Percentiles rank a stretch among this genome's conserved stretches.
These are phyloP conservation scores for Fistulifera solaris DNA, from an alignment of 108 stramenopile species.

Conservation along the genomic window DNA sequence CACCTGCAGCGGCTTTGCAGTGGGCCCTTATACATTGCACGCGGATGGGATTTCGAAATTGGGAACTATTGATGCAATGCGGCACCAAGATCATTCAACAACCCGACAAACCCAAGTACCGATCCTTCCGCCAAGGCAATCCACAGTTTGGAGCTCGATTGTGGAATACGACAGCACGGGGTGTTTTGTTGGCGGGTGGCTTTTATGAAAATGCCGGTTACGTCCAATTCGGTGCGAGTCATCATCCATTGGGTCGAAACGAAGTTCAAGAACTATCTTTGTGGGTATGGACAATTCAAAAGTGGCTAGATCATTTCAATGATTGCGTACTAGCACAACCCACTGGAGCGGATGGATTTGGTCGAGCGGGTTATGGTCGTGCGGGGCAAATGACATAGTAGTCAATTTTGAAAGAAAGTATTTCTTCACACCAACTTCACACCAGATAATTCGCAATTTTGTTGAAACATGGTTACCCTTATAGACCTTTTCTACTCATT, in stretches of 20 bases:
- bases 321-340: conserved; percentile 18
- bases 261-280: conserved; percentile 42
- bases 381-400: conserved; percentile 20
- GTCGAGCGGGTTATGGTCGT: conserved; percentile 39
- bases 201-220: conserved; percentile 47
- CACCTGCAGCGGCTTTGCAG: conserved; percentile 21
- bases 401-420: background rate
- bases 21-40: conserved; percentile 52
- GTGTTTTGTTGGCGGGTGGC: conserved; percentile 44
- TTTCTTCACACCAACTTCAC: too few relatives aligned
- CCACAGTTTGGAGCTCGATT: conserved; percentile 26
- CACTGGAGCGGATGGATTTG: conserved; percentile 54
- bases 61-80: conserved; percentile 37
- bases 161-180: conserved; percentile 55
- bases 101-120: conserved; percentile 46
- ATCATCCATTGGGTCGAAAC: conserved; percentile 17
- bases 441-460: too few relatives aligned
- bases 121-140: conserved; percentile 44
- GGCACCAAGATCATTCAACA: conserved; percentile 42
- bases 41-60: conserved; percentile 21
- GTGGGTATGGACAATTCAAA: conserved; percentile 20
- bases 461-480: too few relatives aligned
- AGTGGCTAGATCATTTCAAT: conserved; percentile 14
- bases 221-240: conserved; percentile 38
- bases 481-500: too few relatives aligned